phyloP scores from a whole-genome alignment of 805 yeast genomes.

The Cyberlindnera xylosilytica region DNA sequence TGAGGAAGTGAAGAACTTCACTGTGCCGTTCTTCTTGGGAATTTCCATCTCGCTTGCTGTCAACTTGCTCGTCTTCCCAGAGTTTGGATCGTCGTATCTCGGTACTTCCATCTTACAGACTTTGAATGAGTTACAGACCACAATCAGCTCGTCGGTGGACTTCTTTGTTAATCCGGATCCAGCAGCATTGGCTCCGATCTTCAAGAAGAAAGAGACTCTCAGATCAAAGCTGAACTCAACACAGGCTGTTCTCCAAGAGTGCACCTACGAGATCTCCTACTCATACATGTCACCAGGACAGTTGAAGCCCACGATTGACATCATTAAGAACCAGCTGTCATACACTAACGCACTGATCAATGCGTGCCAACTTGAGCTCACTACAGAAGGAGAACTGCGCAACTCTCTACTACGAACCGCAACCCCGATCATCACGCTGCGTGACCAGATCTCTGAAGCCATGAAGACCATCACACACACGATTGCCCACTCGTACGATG shows the following conservation, averaged over 20 bases:
- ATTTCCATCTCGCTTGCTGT: conserved; percentile 42
- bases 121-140: conserved; percentile 37
- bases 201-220: conserved; percentile 32
- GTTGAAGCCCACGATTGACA: conserved; percentile 33
- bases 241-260: conserved; percentile 41
- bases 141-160: conserved; percentile 36
- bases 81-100: conserved; percentile 47
- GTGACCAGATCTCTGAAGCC: conserved; percentile 32
- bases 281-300: conserved; percentile 44
- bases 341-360: conserved; percentile 42
- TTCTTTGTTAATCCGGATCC: conserved; percentile 33
- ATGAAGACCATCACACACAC: conserved; percentile 32
- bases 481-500: conserved; percentile 41
- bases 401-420: conserved; percentile 31
- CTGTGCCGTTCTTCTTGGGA: conserved; percentile 44
- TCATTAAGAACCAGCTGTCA: conserved; percentile 31
- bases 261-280: conserved; percentile 47
- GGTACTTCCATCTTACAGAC: conserved; percentile 41
- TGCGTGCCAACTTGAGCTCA: conserved; percentile 45
- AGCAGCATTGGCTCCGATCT: conserved; percentile 31
- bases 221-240: conserved; percentile 34
- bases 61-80: conserved; percentile 45
- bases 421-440: conserved; percentile 33
- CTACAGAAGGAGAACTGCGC: conserved; percentile 31
- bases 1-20: conserved; percentile 33